A percentile compares a stretch with the other conserved stretches of the same genome.
Evolutionary conservation across 305 asterid species (phyloP).

Genomic region (Fraxinus dipetala): DNA sequence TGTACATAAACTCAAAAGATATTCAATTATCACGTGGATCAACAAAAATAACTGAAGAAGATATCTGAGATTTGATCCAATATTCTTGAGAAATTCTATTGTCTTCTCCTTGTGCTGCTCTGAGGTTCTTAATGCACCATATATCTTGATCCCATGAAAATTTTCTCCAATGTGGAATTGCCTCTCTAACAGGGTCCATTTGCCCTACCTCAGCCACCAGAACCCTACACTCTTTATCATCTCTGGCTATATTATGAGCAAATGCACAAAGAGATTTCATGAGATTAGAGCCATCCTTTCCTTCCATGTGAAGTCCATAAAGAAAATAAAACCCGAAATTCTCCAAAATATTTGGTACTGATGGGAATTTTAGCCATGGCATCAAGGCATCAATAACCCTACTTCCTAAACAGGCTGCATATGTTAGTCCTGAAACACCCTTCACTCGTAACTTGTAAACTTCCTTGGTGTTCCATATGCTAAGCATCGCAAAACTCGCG

Average conservation of each 20-base stretch:
- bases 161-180: constrained; percentile 71
- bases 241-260: constrained; percentile 59
- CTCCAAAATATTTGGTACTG: constrained; percentile 52
- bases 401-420: constrained; percentile 46
- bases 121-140: constrained; percentile 76
- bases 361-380: constrained; percentile 33
- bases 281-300: constrained; percentile 38
- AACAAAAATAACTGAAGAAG: constrained; percentile 60
- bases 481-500: constrained; percentile 50
- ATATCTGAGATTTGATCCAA: constrained; percentile 41
- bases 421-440: constrained; percentile 59
- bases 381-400: constrained; percentile 27
- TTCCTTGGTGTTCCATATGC: constrained; percentile 41
- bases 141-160: constrained; percentile 83
- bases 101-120: not conserved
- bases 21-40: constrained; percentile 65
- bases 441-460: constrained; percentile 50
- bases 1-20: not conserved
- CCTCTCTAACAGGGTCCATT: constrained; percentile 53
- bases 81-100: constrained; percentile 22
- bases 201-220: constrained; percentile 74
- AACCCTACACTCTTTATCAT: constrained; percentile 42
- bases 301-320: constrained; percentile 72
- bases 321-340: constrained; percentile 62
- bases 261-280: constrained; percentile 56